Evolutionary conservation across 1,284 basidiomycete genomes (phyloP).

Genomic region (Farysia itapuensis): DNA sequence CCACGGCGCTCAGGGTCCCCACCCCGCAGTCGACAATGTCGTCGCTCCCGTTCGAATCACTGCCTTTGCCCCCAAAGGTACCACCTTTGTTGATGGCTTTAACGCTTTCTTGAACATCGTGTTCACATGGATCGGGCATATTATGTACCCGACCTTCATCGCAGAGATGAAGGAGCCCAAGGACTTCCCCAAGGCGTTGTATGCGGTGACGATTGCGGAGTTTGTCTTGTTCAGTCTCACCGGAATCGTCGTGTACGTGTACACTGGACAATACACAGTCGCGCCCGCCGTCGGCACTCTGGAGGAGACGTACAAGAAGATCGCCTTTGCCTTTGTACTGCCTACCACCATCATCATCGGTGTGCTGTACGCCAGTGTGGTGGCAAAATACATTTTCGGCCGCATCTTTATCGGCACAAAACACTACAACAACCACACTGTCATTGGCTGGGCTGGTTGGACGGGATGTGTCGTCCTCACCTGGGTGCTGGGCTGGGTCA

Average conservation of each 20-base stretch:
- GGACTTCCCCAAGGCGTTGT: constrained; percentile 68
- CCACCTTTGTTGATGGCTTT: constrained; percentile 67
- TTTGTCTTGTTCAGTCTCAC: constrained; percentile 65
- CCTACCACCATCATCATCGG: constrained; percentile 59
- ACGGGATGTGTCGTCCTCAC: constrained; percentile 65
- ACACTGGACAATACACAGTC: constrained; percentile 59
- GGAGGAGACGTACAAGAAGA: constrained; percentile 45
- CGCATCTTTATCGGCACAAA: constrained; percentile 50
- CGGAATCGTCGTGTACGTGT: constrained; percentile 69
- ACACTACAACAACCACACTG: constrained; percentile 64
- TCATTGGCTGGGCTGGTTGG: constrained; percentile 69
- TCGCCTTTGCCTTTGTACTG: constrained; percentile 56
- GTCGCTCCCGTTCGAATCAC: constrained; percentile 35
- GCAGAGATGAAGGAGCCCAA: constrained; percentile 68
- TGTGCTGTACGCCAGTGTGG: constrained; percentile 54
- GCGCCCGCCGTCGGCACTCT: constrained; percentile 51
- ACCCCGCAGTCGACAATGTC: constrained; percentile 30
- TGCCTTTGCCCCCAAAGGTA: constrained; percentile 59
- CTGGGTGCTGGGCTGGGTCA: constrained; percentile 69
- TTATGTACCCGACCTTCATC: constrained; percentile 64
- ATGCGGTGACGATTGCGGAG: constrained; percentile 65
- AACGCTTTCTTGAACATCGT: constrained; percentile 62
- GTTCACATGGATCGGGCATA: constrained; percentile 71
- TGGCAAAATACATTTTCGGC: constrained; percentile 55
- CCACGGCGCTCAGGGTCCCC: constrained; percentile 35